Evolutionary conservation across 805 yeast species (phyloP).

Genomic region (Pichia pseudocactophila): DNA sequence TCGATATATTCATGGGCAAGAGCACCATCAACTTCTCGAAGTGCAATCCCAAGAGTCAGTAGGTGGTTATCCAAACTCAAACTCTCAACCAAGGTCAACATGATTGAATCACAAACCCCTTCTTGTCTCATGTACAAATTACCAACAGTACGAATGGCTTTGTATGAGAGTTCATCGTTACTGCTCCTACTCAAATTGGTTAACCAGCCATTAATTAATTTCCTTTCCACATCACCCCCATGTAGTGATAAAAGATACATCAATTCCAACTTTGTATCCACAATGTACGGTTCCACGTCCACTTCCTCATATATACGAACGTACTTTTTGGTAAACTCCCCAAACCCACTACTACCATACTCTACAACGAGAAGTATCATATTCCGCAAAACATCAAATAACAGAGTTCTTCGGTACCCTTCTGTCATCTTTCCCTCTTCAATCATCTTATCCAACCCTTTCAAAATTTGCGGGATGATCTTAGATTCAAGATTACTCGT

Average conservation of each 20-base stretch:
- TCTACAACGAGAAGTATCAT: conserved; percentile 3
- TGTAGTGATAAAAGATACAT: conserved; percentile 61
- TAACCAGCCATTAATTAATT: background rate
- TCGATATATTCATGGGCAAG: background rate
- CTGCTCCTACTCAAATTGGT: background rate
- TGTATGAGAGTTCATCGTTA: conserved; percentile 39
- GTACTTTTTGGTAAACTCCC: background rate
- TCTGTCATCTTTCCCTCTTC: background rate
- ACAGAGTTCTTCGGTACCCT: background rate
- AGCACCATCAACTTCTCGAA: background rate
- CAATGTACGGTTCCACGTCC: conserved; percentile 80
- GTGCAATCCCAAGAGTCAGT: background rate
- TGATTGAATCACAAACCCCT: background rate
- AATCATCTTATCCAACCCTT: background rate
- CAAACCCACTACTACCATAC: background rate
- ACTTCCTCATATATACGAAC: background rate
- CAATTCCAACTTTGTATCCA: conserved; percentile 84
- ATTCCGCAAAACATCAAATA: conserved; percentile 7
- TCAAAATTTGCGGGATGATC: background rate
- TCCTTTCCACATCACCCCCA: background rate
- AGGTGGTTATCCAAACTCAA: conserved; percentile 2
- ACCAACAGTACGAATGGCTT: conserved; percentile 84
- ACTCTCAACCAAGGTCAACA: background rate
- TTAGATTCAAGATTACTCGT: background rate
- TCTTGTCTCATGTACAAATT: conserved; percentile 63